Evolutionary conservation across 257 asterid species (phyloP).

Genomic region (Fraxinus anomala): DNA sequence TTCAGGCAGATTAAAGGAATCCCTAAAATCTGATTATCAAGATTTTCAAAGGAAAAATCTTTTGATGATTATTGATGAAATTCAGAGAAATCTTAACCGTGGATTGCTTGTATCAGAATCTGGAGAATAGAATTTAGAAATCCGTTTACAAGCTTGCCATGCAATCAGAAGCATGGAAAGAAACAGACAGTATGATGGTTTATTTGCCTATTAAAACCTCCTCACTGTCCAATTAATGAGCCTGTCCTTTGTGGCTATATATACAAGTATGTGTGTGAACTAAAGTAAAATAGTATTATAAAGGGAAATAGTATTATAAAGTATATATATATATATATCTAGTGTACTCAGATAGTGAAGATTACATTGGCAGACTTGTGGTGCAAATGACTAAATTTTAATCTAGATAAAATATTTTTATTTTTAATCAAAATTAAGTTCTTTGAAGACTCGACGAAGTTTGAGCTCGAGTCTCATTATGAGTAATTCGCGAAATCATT

Average conservation of each 20-base stretch:
- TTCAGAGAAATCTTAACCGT: conserved; percentile 41
- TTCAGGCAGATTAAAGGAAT: conserved; percentile 13
- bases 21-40: background rate
- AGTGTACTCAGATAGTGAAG: conserved; percentile 14
- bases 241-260: conserved; percentile 37
- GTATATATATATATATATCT: too few relatives aligned
- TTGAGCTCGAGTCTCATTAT: too few relatives aligned
- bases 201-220: background rate
- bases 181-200: conserved; percentile 16
- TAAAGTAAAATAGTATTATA: conserved; percentile 28
- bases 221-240: conserved; percentile 22
- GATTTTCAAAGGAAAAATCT: conserved; percentile 10
- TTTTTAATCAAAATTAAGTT: too few relatives aligned
- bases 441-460: too few relatives aligned
- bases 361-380: background rate
- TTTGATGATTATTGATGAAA: conserved; percentile 33
- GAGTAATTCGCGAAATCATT: too few relatives aligned
- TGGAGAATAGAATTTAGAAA: conserved; percentile 30
- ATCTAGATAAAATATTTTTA: too few relatives aligned
- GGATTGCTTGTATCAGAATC: conserved; percentile 36
- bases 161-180: conserved; percentile 17
- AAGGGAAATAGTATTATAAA: background rate
- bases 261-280: conserved; percentile 28
- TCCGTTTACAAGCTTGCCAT: conserved; percentile 28
- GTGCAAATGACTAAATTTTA: background rate